phyloP scores from a whole-genome alignment of 1,284 basidiomycete genomes.

The Sporisorium exsertum region DNA sequence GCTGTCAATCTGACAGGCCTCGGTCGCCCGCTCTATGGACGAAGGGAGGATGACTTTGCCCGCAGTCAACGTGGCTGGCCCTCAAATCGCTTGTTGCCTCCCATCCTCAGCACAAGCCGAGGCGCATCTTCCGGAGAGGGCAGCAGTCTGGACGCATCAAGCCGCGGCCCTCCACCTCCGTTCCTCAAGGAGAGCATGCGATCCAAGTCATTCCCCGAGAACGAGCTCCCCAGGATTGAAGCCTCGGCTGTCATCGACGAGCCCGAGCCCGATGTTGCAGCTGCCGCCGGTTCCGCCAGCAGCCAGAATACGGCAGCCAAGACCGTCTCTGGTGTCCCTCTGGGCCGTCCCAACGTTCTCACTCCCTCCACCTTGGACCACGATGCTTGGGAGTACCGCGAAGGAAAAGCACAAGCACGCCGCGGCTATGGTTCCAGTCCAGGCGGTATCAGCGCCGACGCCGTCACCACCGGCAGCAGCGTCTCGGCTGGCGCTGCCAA shows the following conservation, averaged over 20 bases:
- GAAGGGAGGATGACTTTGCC: constrained; percentile 25
- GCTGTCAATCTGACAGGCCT: constrained; percentile 49
- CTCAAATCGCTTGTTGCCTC: constrained; percentile 36
- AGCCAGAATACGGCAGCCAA: constrained; percentile 18
- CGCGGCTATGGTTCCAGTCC: constrained; percentile 48
- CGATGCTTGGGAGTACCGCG: constrained; percentile 58
- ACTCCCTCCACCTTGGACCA: constrained; percentile 51
- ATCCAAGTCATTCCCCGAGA: constrained; percentile 46
- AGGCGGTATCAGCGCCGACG: constrained; percentile 38
- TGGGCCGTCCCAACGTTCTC: constrained; percentile 34
- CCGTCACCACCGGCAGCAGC: constrained; percentile 41
- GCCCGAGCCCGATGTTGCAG: constrained; percentile 13
- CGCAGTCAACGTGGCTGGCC: constrained; percentile 39
- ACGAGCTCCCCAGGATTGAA: constrained; percentile 39
- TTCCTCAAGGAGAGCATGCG: constrained; percentile 43
- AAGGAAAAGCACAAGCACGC: constrained; percentile 52
- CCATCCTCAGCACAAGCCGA: constrained; percentile 30
- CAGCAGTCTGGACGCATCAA: constrained; percentile 4
- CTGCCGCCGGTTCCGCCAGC: constrained; percentile 12
- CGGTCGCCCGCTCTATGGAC: constrained; percentile 40
- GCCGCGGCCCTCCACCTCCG: constrained; percentile 27
- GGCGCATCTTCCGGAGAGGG: neutral
- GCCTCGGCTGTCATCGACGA: constrained; percentile 22
- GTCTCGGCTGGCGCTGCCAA: constrained; percentile 33
- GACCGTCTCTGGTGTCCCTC: constrained; percentile 13